Evolutionary conservation across 805 yeast species (phyloP), one percentile per base, ranked within the genome.

Genomic region (Pichia occidentalis): DNA sequence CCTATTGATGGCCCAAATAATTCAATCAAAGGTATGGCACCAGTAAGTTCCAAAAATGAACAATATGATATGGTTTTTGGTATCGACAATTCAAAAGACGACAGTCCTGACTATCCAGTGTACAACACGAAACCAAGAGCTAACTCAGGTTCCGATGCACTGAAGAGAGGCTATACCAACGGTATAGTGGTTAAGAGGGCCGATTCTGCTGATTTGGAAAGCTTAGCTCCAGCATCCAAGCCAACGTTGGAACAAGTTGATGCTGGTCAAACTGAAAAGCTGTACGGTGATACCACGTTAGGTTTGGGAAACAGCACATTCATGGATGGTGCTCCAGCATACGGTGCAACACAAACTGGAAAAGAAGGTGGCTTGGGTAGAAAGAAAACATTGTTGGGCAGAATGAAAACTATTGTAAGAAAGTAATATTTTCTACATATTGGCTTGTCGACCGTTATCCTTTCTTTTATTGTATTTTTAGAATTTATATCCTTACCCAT

Each of bases 1-100:
- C 96, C 97, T 0, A 84, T 73, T 6, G 95, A 90, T 61, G 97
- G 97, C 0, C 96, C 97, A 46, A 92, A 92, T 62, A 82, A 75
- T 53, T 73, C 90, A 5, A 78, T 90, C 44, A 75, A 75, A 49
- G 95, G 94, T 18, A 65, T 73, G 43, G 77, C 75, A 20, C 73
- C 75, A 21, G 56, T 61, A 23, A 60, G 66, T 36, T 64, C 77
- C 12, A 80, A 76, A 51, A 73, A 71, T 29, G 71, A 80, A 27
- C 79, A 80, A 34, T 68, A 81, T 52, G 79, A 85, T 57, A 71
- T 76, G 53, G 86, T 88, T 4, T 82, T 86, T 57, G 97, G 97
- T 14, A 75, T 68, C 39, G 68, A 67, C 38, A 41, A 41, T 14
- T 37, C 36, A 7, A 79, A 73, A 36, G 73, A 74, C 34, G 73